A percentile compares a stretch with the other conserved stretches of the same genome.
phyloP scores from a whole-genome alignment of 1,284 basidiomycete species.

The Pholiota adiposa region DNA sequence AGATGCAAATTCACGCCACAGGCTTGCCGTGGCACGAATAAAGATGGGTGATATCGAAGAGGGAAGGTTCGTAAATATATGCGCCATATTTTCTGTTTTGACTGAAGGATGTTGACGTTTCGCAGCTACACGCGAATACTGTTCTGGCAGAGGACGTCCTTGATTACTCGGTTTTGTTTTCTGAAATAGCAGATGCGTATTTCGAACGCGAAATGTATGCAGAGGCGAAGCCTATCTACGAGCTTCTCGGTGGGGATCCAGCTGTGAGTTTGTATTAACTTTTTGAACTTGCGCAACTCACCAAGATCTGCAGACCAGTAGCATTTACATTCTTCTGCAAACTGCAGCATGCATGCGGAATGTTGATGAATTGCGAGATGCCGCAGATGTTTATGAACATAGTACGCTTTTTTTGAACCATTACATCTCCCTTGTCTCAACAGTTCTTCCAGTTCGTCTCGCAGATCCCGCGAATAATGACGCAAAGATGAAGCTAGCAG shows the following conservation, averaged over 20 bases:
- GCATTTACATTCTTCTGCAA: constrained; percentile 67
- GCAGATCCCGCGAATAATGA: constrained; percentile 79
- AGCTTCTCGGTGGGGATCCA: constrained; percentile 73
- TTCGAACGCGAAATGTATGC: constrained; percentile 76
- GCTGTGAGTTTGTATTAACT: constrained; percentile 47
- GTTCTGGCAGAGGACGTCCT: constrained; percentile 73
- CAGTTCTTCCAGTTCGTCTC: constrained; percentile 58
- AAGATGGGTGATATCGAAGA: constrained; percentile 82
- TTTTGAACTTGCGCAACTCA: neutral
- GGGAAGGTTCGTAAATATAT: constrained; percentile 60
- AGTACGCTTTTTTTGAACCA: too few species aligned
- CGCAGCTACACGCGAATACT: constrained; percentile 75
- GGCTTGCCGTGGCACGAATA: constrained; percentile 86
- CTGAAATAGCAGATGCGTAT: constrained; percentile 85
- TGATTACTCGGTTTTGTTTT: constrained; percentile 80
- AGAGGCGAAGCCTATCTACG: constrained; percentile 81
- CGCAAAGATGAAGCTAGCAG: constrained; percentile 87
- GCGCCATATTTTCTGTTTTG: constrained; percentile 4
- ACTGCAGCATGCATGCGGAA: constrained; percentile 79
- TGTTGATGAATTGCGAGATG: constrained; percentile 72
- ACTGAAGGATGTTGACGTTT: neutral
- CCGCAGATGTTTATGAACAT: constrained; percentile 83
- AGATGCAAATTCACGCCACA: constrained; percentile 82
- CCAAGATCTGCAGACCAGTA: constrained; percentile 56
- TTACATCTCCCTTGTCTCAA: too few species aligned